Conservation (phyloP, 352 stramenopile genomes). For the Phytophthora kernoviae region DNA sequence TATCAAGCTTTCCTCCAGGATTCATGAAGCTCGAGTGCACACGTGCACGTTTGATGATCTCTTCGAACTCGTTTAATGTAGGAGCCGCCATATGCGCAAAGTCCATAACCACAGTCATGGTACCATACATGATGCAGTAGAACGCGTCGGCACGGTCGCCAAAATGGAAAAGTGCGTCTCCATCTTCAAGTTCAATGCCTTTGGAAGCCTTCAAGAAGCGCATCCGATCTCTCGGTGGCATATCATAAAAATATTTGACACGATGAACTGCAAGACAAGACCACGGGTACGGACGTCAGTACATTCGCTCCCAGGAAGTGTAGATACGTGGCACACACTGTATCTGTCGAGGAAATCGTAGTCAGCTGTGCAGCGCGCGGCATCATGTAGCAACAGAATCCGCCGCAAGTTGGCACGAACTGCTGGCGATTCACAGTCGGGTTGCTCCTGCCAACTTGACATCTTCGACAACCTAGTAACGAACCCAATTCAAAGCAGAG, state of each 20-base stretch:
- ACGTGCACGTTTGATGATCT: slow-evolving; percentile 70
- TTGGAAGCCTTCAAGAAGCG: slow-evolving; percentile 68
- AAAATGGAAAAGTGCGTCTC: slow-evolving; percentile 72
- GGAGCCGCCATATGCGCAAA: slow-evolving; percentile 66
- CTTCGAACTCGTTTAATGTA: slow-evolving; percentile 75
- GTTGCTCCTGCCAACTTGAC: slow-evolving; percentile 23
- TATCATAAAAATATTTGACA: slow-evolving; percentile 70
- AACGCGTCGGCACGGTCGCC: slow-evolving; percentile 74
- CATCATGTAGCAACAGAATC: slow-evolving; percentile 53
- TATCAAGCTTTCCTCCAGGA: slow-evolving; percentile 51
- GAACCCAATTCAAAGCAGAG: background rate
- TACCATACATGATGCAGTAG: slow-evolving; percentile 80
- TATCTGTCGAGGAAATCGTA: slow-evolving; percentile 77
- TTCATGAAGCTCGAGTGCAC: slow-evolving; percentile 76
- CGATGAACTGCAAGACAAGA: slow-evolving; percentile 41
- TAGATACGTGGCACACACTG: slow-evolving; percentile 27
- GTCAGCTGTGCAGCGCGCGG: slow-evolving; percentile 48
- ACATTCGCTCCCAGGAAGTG: background rate
- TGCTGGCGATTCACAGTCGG: slow-evolving; percentile 42
- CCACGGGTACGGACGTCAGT: background rate
- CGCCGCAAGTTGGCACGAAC: slow-evolving; percentile 45
- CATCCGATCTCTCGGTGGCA: slow-evolving; percentile 54
- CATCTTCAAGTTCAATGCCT: slow-evolving; percentile 65
- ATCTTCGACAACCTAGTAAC: slow-evolving; percentile 25
- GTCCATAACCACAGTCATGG: slow-evolving; percentile 76